Evolutionary conservation across 2,329 filamentous ascomycete species (phyloP), one percentile per base, ranked within the genome.

Genomic region (Fusarium austroafricanum): DNA sequence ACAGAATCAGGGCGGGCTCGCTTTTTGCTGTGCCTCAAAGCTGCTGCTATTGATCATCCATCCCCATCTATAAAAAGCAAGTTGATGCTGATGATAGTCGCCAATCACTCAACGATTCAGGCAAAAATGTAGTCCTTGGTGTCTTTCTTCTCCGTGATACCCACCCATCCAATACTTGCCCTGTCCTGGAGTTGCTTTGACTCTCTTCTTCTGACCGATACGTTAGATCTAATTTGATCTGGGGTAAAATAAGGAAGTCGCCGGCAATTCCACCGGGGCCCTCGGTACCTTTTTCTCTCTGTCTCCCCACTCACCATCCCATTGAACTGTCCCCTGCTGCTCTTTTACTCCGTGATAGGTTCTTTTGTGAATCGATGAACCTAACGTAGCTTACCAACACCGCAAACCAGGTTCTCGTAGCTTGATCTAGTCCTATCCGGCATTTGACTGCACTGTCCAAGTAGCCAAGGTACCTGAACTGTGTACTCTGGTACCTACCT

Each of bases 21-120:
- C 17, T 18, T 7, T 61, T 55, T 45, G 31, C 55, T 69, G 61
- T 51, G 51, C 61, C 61, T 66, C 61, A 42, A 40, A 42, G 28
- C 33, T 26, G 33, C 54, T 53, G 18, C 42, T 52, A 49, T 47
- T 55, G 38, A 61, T 47, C 50, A 39, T 43, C 57, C 28, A 33
- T 56, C 31, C 37, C 28, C 40, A 12, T 57, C 49, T 21, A 38
- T 29, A 49, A 65, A 54, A 66, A 61, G 40, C 50, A 63, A 57
- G 40, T 28, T 18, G 38, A 28, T 21, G 33, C 33, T 35, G 31
- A 29, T 43, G 40, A 18, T 62, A 20, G 8, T 21, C 18, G 12
- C 58, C 59, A 26, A 43, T 61, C 45, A 53, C 21, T 33, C 31
- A 33, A 33, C 31, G 5, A 37, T 61, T 46, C 46, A 45, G 56